Conservation (phyloP, 306 rosid genomes). For the Mucuna pruriens region DNA sequence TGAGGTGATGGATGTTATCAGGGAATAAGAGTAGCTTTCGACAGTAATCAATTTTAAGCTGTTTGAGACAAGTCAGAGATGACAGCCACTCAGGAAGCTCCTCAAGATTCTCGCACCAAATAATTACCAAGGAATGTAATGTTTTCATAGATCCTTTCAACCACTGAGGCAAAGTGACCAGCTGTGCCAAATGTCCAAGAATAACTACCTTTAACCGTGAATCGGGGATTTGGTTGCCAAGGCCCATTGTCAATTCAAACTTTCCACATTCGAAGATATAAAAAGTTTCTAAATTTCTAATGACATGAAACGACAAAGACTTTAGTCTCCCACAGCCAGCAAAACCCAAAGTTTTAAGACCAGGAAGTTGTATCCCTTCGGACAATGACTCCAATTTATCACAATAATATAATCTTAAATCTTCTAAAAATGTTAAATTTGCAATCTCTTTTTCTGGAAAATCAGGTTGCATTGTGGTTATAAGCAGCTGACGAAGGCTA, state of each 20-base stretch:
- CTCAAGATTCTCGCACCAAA: fast-evolving
- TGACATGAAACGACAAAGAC: not conserved
- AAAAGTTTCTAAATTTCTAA: not conserved
- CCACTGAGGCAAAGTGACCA: not conserved
- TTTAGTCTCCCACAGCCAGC: not conserved
- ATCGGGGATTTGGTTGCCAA: not conserved
- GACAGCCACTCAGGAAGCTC: not conserved
- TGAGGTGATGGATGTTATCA: not conserved
- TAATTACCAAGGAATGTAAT: fast-evolving
- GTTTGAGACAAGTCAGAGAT: not conserved
- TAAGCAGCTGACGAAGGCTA: not conserved
- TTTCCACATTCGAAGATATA: fast-evolving
- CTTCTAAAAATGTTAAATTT: not conserved
- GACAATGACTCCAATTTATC: not conserved
- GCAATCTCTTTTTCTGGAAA: not conserved
- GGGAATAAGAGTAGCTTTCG: not conserved
- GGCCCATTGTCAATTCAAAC: not conserved
- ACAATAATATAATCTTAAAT: not conserved
- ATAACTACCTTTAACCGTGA: not conserved
- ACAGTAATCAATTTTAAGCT: fast-evolving
- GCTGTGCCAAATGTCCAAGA: not conserved
- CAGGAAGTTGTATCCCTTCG: not conserved
- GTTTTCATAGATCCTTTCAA: not conserved
- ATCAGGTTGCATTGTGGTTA: not conserved
- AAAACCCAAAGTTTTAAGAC: not conserved